phyloP scores from a whole-genome alignment of 1,284 basidiomycete genomes.

The Ceratobasidium papillatum region DNA sequence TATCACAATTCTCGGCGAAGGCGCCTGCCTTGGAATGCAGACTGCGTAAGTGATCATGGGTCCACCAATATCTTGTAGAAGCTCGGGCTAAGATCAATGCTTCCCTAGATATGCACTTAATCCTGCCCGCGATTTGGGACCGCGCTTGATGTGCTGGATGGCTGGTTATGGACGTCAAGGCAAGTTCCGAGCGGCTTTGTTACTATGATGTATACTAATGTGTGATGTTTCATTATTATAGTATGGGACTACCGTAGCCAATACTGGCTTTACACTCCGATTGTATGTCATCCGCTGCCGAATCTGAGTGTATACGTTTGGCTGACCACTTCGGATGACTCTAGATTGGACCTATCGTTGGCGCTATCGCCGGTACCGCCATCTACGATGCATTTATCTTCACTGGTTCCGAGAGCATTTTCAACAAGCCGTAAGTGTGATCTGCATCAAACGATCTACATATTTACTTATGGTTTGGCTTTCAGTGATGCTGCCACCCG shows the following conservation, averaged over 20 bases:
- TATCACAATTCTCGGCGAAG: constrained; percentile 64
- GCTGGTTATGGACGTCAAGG: constrained; percentile 64
- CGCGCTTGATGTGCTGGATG: constrained; percentile 66
- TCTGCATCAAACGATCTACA: neutral
- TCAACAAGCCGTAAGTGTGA: constrained; percentile 45
- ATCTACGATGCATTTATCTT: constrained; percentile 52
- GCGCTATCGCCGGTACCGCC: constrained; percentile 50
- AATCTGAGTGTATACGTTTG: neutral
- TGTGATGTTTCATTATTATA: constrained; percentile 43
- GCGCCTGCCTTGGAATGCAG: constrained; percentile 63
- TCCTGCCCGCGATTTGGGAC: constrained; percentile 71
- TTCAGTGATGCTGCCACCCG: constrained; percentile 27
- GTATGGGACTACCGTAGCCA: constrained; percentile 54
- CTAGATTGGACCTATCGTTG: constrained; percentile 47
- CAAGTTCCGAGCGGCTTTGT: constrained; percentile 45
- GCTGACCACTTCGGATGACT: constrained; percentile 32
- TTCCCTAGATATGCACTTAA: constrained; percentile 62
- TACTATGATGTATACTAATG: constrained; percentile 27
- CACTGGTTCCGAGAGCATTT: constrained; percentile 50
- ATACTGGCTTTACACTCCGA: constrained; percentile 81
- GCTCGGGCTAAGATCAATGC: neutral
- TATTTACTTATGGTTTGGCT: neutral
- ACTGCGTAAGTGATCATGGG: constrained; percentile 53
- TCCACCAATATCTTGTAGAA: neutral
- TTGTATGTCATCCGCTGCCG: constrained; percentile 52